Base-by-base conservation (phyloP, 2,329 filamentous ascomycete species). In the Dichotomopilus funicola region DNA sequence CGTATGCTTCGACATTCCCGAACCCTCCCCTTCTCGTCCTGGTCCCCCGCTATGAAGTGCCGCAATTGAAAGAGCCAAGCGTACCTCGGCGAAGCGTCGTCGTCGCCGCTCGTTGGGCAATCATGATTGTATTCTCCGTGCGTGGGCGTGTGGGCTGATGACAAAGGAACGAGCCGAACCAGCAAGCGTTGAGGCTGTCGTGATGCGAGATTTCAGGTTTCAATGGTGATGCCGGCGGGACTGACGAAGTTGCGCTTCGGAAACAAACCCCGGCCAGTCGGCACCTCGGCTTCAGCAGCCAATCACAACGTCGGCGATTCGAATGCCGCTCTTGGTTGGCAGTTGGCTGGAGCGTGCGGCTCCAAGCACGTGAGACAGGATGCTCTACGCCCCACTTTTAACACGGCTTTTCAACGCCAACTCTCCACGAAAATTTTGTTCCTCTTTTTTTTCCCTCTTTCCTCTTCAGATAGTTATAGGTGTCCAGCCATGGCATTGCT, bases 1-100 rank as follows among this genome's bases (percentile, higher is more conserved):
- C 19, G 19, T 27, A 27, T 27, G 19, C 19, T 27, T 27, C 19
- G 19, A 27, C 19, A 27, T 27, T 27, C 19, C 19, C 19, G 19
- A 27, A 27, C 19, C 19, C 19, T 27, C 19, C 19, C 19, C 19
- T 27, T 27, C 19, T 27, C 19, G 19, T 27, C 19, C 19, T 27
- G 19, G 19, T 27, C 19, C 19, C 19, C 19, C 19, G 19, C 37
- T 40, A 40, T 40, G 37, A 40, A 9, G 37, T 12, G 19, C 36
- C 27, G 31, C 50, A 44, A 36, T 45, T 40, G 46, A 49, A 57
- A 38, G 51, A 12, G 37, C 34, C 53, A 27, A 27, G 51, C 75
- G 65, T 69, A 82, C 80, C 77, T 78, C 79, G 76, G 70, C 79
- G 79, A 69, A 82, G 71, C 69, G 80, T 80, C 72, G 77, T 75